Evolutionary conservation across 768 basidiomycete species (phyloP), one percentile per base, ranked within the genome.

Genomic region (Ramaria sp.): DNA sequence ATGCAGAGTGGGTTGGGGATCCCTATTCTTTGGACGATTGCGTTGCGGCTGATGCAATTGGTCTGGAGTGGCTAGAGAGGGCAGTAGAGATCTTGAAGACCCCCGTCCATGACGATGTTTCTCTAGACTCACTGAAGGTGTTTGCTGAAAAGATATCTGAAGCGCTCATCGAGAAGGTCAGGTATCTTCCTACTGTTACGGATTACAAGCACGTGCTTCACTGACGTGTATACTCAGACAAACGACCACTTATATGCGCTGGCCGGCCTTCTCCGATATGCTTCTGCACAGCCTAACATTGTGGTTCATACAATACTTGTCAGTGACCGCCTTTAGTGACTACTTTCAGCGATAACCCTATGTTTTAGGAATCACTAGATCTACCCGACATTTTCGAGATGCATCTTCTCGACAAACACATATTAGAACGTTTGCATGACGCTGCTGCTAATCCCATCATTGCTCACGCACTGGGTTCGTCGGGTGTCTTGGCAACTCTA

Each of bases 1-100:
- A 80, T 57, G 82, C 88, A n/a, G 86, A 89, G 55, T 89, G 85
- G 85, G 85, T 87, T 56, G 68, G 78, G 25, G 79, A 78, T 1
- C 78, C 79, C 10, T 89, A 88, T 60, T 86, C 88, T 62, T 63
- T 88, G 22, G 79, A 82, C 59, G 74, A 83, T 1, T 78, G 86
- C 62, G 63, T 88, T 30, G 73, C 73, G 24, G 70, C 69, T n/a
- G 69, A 71, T 15, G 62, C 71, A n/a, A 68, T 72, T 3, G 75
- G 78, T 32, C 73, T 79, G 51, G 78, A 82, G 61, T 57, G 56
- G 56, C 64, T 89, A 3, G 78, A 83, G 57, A 70, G 69, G 25
- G 77, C 83, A 2, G 74, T 78, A 49, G 69, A 75, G 39, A 67
- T 74, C 30, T 70, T 79, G 18, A 74, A 73, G 24, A 71, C 76